Evolutionary conservation across 495 filamentous ascomycete genomes (phyloP), one percentile per base, ranked within the genome.

Genomic region (Hyaloscypha variabilis): DNA sequence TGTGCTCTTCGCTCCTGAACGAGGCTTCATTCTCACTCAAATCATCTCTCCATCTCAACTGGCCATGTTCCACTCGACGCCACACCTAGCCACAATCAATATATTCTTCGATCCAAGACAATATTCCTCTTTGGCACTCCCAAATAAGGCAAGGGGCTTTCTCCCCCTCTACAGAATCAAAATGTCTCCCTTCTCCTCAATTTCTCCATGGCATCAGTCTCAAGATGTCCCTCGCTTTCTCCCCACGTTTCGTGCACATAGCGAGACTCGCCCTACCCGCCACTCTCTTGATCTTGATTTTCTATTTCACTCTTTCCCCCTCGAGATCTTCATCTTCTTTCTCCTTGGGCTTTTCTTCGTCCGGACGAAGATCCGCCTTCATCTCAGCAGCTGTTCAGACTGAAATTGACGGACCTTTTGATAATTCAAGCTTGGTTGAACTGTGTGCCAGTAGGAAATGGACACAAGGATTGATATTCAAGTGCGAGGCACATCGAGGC

Each of bases 391-490:
- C 14, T 52, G 74, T 8, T 60, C 72, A n/a, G 17, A 59, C 69
- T 25, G 71, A 74, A 23, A 70, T 78, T 53, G 76, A 75, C 62
- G 75, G 76, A 36, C 24, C 62, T 0, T 72, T 75, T 57, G 69
- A 78, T 58, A 71, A 71, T 58, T 51, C 19, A 8, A 58, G 63
- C 23, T 69, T 78, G 21, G 23, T 58, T 5, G 61, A 68, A 30
- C 49, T 76, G 17, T 78, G 76, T 61, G 67, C 55, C 21, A 69
- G 60, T 59, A 76, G 70, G 64, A 62, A 54, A 36, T 78, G 75
- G 75, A 71, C 59, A 0, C 62, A 64, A 0, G 74, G 71, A 14
- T 58, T 78, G 63, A 68, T 74, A 13, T 66, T 78, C 25, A 72
- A 66, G 13, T 78, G 76, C 55, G 75, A 71, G 11, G 61, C 70